Conservation (phyloP, 306 rosid genomes). For the Neltuma alba region DNA sequence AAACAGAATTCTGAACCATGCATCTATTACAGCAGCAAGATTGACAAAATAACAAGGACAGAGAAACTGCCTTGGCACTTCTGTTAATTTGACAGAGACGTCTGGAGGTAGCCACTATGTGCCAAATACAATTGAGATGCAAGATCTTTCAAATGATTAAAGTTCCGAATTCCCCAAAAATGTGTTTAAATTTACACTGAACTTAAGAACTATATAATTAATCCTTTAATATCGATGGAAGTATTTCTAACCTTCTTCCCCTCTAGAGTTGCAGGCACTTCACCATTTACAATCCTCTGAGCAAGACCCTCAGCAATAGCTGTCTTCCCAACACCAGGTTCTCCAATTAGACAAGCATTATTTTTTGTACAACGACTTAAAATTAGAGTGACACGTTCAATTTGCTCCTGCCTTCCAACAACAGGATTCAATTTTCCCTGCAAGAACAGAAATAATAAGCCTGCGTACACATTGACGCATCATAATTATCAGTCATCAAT, state of each 20-base stretch:
- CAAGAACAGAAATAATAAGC: conserved; percentile 22
- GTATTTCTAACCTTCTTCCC: conserved; percentile 80
- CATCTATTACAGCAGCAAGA: not conserved
- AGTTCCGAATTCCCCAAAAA: too few species aligned
- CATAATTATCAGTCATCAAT: conserved; percentile 22
- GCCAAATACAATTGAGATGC: too few species aligned
- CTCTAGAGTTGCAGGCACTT: conserved; percentile 95
- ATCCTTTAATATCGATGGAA: not conserved
- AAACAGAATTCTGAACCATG: conserved; percentile 4
- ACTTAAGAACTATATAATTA: not conserved
- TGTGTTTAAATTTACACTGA: not conserved
- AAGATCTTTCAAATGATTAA: too few species aligned
- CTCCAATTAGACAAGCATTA: conserved; percentile 97
- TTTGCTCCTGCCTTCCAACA: conserved; percentile 93
- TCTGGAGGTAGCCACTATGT: conserved; percentile 9
- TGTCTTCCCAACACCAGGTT: conserved; percentile 99
- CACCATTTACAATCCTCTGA: conserved; percentile 86
- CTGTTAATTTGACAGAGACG: not conserved
- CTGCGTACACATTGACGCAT: conserved; percentile 1
- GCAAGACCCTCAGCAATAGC: conserved; percentile 99
- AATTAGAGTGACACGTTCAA: conserved; percentile 92
- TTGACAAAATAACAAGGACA: conserved; percentile 5
- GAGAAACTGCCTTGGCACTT: conserved; percentile 13
- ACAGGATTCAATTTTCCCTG: conserved; percentile 97
- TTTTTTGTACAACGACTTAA: conserved; percentile 90